Base-by-base conservation (phyloP, 2,329 filamentous ascomycete genomes). In the Didymella lethalis region DNA sequence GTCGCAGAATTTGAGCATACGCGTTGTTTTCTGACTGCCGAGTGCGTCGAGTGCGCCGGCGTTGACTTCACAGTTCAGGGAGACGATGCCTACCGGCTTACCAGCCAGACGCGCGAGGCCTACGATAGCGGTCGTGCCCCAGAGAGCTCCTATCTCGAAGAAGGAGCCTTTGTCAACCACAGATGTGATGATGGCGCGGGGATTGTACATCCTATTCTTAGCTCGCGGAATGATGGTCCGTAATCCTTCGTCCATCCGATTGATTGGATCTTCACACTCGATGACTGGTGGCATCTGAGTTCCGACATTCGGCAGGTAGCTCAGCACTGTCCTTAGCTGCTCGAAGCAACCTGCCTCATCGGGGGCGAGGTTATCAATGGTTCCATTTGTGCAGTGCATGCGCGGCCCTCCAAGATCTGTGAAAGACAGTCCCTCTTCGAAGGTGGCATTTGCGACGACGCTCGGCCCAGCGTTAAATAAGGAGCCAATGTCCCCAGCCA, bases 321-420 rank as follows among this genome's bases (percentile, higher is more conserved):
- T 75, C 20, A 89, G 68, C 0, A 89, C 81, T 0, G 80, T 84
- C 1, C 85, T 78, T 4, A 89, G 69, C 69, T 89, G 87, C 64
- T 85, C 82, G 59, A 88, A 88, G 61, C 85, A 87, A 38, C 83
- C 85, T n/a, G 79, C 78, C 69, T 89, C 86, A 59, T 86, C 82
- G 4, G 80, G 78, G 0, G 86, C 86, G 2, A 88, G 77, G 52
- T 89, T 89, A 60, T 89, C 87, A 48, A 89, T 88, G 0, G 86
- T 89, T 0, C 87, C 87, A 58, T 89, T 89, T 0, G 84, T 85
- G 64, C 85, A 88, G 67, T 89, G 86, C 72, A 89, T 83, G 20
- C 75, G 76, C 0, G 86, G 85, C 0, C 87, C 87, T 3, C 87
- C 86, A 0, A 89, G 77, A 62, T 88, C 85, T 12, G 81, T 81